phyloP scores from a whole-genome alignment of 1,284 basidiomycete species.

The Apiotrichum brassicae region DNA sequence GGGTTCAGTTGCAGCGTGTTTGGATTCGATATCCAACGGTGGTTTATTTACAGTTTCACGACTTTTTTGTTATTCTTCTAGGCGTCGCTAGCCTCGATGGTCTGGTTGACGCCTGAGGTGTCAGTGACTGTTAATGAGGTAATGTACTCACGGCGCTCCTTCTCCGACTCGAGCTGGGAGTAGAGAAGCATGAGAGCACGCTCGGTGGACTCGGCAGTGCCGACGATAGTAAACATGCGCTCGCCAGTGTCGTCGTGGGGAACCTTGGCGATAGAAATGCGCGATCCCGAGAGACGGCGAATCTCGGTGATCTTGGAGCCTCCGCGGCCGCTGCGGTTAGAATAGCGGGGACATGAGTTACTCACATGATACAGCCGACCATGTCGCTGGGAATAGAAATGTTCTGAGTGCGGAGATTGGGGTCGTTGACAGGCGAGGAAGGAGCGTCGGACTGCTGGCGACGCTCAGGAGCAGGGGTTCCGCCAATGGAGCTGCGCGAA shows the following conservation, averaged over 20 bases:
- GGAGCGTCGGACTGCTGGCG: conserved; percentile 48
- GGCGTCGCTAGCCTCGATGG: conserved; percentile 19
- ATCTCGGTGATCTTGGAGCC: conserved; percentile 99
- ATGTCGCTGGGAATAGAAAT: conserved; percentile 98
- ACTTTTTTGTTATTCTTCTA: too few relatives aligned
- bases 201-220: conserved; percentile 91
- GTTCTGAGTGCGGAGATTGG: conserved; percentile 91
- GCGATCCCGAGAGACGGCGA: conserved; percentile 87
- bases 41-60: not conserved
- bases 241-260: conserved; percentile 98
- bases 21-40: not conserved
- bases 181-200: conserved; percentile 95
- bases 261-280: conserved; percentile 96
- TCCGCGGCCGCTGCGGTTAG: conserved; percentile 63
- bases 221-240: conserved; percentile 98
- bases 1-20: not conserved
- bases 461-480: conserved; percentile 32
- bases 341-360: not conserved
- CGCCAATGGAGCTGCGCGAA: conserved; percentile 22
- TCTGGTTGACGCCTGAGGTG: conserved; percentile 30
- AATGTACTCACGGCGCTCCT: conserved; percentile 65
- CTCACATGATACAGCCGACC: conserved; percentile 88
- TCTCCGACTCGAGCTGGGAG: conserved; percentile 93
- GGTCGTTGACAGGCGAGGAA: conserved; percentile 51
- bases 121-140: not conserved